These are phyloP conservation scores for Magnolia sinica DNA, from an alignment of 164 flowering plant species.

Conservation along the genomic window DNA sequence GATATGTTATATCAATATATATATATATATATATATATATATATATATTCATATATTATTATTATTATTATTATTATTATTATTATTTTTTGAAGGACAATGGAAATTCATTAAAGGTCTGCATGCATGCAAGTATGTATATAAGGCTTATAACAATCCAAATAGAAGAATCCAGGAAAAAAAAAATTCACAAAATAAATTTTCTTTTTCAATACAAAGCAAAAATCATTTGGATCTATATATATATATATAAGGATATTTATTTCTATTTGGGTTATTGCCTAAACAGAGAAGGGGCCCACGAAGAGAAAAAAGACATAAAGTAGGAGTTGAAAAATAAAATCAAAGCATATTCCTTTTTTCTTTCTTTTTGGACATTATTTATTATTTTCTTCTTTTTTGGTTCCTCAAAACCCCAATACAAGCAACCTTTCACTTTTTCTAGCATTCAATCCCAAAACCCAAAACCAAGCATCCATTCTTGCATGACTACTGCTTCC, in stretches of 20 bases:
- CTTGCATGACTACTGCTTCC: not conserved
- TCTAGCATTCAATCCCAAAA: slow-evolving; percentile 8
- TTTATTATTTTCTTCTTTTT: no score
- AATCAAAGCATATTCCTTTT: slow-evolving; percentile 16
- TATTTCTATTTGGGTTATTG: slow-evolving; percentile 22
- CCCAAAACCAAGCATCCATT: slow-evolving; percentile 7
- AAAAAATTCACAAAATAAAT: no score
- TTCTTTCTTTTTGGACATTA: not conserved
- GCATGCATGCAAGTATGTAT: no score
- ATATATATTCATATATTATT: no score
- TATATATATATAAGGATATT: slow-evolving; percentile 5
- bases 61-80: no score
- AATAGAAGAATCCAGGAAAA: no score
- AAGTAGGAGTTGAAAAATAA: slow-evolving; percentile 21
- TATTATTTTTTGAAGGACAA: no score
- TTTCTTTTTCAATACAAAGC: not conserved
- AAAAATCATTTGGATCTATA: slow-evolving; percentile 18
- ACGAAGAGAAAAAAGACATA: slow-evolving; percentile 22
- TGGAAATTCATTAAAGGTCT: no score
- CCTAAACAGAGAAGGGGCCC: slow-evolving; percentile 25
- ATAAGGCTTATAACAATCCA: no score
- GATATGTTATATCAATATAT: no score
- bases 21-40: no score
- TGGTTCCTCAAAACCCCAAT: not conserved
- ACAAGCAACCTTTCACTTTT: slow-evolving; percentile 16